Base-by-base conservation (phyloP, 768 basidiomycete genomes). In the Pleurotus pulmonarius region DNA sequence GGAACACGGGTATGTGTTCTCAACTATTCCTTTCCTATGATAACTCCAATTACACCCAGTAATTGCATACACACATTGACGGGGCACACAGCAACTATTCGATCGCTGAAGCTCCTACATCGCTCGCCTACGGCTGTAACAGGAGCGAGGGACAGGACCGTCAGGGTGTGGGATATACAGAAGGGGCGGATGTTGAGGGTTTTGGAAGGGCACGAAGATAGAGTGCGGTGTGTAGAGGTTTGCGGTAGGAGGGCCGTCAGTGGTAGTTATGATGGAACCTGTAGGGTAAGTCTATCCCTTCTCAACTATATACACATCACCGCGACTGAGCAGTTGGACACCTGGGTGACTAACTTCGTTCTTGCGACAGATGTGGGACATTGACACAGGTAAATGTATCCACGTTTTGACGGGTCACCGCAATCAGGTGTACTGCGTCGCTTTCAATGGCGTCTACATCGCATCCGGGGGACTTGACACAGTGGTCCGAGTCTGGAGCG, bases 81-180 rank as follows among this genome's bases (percentile, higher is more conserved):
- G 1, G 96, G 95, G 0, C 96, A 98, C 70, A 83, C 85, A 0
- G 91, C 93, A 0, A 98, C 96, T 1, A 88, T 98, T 49, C 85
- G 96, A 26, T 97, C 94, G 69, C 77, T 96, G 56, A 92, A 90
- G 63, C 87, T 93, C 12, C 71, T 98, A 49, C 88, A 96, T 67
- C 86, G 87, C 39, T 81, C 91, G 9, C 94, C 96, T 0, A 80
- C 96, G 51, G 94, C 93, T 0, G 85, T 99, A 34, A 90, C 90
- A 0, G 96, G 94, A 46, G 92, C 93, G 34, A 81, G 96, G 15
- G 96, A 98, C 62, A 75, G 80, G 13, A 92, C 91, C 3, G 66
- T 98, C 39, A 80, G 93, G 1, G 91, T 97, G 0, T 99, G 96
- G 96, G 92, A 99, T 69, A 82, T 99, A 34, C 90, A 92, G 68